Evolutionary conservation across 371 early-diverging fungal genomes (phyloP).

Genomic region (Syncephalis fuscata): DNA sequence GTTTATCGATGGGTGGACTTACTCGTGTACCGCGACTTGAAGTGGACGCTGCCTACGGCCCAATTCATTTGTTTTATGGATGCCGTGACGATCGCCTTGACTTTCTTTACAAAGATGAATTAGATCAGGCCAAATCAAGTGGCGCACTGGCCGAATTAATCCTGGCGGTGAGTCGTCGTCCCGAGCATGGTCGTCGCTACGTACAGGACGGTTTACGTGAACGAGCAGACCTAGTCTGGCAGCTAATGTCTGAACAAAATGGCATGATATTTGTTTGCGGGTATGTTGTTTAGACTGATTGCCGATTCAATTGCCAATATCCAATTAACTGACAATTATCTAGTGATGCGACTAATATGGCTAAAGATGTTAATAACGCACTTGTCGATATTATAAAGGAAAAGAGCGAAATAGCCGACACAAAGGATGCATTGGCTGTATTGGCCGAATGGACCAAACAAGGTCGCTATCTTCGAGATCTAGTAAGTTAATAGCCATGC

Average conservation of each 20-base stretch:
- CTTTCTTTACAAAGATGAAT: slow-evolving; percentile 41
- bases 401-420: slow-evolving; percentile 20
- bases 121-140: slow-evolving; percentile 22
- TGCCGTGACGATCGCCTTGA: slow-evolving; percentile 40
- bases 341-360: slow-evolving; percentile 75
- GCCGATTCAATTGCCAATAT: background rate
- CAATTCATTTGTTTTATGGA: slow-evolving; percentile 57
- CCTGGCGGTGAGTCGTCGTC: slow-evolving; percentile 37
- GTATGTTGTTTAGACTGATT: background rate
- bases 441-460: slow-evolving; percentile 40
- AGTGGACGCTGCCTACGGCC: slow-evolving; percentile 16
- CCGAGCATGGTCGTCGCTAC: slow-evolving; percentile 29
- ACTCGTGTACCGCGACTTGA: slow-evolving; percentile 17
- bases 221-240: slow-evolving; percentile 28
- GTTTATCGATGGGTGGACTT: slow-evolving; percentile 17
- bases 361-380: slow-evolving; percentile 62
- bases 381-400: slow-evolving; percentile 44
- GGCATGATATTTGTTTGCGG: slow-evolving; percentile 72
- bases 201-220: slow-evolving; percentile 65
- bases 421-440: slow-evolving; percentile 31
- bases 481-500: too few species aligned
- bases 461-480: slow-evolving; percentile 53
- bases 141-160: slow-evolving; percentile 34
- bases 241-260: slow-evolving; percentile 32
- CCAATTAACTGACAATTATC: background rate